These are phyloP conservation scores for Trifolium fragiferum DNA, from an alignment of 306 rosid genomes.

Conservation along the genomic window DNA sequence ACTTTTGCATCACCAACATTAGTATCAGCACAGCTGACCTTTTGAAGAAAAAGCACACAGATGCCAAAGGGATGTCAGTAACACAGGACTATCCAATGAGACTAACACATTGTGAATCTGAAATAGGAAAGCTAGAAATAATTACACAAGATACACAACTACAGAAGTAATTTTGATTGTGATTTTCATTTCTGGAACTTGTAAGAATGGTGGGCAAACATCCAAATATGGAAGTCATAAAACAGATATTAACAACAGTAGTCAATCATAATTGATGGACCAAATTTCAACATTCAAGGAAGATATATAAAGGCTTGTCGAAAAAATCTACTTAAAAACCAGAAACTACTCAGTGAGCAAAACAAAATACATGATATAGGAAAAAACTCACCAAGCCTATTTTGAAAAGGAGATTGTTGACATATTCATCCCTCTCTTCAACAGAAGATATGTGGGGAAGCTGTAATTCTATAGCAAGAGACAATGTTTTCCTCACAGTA, in stretches of 20 bases:
- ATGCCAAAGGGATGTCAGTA: conserved; percentile 36
- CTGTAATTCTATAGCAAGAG: conserved; percentile 89
- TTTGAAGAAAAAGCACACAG: conserved; percentile 46
- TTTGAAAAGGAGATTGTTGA: conserved; percentile 78
- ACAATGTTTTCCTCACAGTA: conserved; percentile 83
- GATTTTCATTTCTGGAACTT: conserved; percentile 29
- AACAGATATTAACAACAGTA: not conserved
- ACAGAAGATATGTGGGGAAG: conserved; percentile 61
- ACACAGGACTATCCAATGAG: conserved; percentile 9
- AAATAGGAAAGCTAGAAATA: conserved; percentile 32
- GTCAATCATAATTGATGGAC: conserved; percentile 11
- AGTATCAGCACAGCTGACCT: conserved; percentile 92
- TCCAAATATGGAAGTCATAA: too few relatives aligned
- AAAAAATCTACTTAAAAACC: conserved; percentile 11
- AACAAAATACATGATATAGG: not conserved
- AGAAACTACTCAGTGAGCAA: conserved; percentile 13
- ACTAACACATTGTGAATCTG: conserved; percentile 30
- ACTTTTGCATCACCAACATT: conserved; percentile 90
- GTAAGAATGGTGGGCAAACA: not conserved
- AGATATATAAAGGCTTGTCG: not conserved
- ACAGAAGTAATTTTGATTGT: conserved; percentile 16
- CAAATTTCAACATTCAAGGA: conserved; percentile 10
- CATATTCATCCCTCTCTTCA: conserved; percentile 81
- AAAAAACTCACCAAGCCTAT: conserved; percentile 77
- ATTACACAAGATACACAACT: conserved; percentile 28